phyloP scores from a whole-genome alignment of 176 grass and related monocot genomes.

The Aegilops sharonensis region DNA sequence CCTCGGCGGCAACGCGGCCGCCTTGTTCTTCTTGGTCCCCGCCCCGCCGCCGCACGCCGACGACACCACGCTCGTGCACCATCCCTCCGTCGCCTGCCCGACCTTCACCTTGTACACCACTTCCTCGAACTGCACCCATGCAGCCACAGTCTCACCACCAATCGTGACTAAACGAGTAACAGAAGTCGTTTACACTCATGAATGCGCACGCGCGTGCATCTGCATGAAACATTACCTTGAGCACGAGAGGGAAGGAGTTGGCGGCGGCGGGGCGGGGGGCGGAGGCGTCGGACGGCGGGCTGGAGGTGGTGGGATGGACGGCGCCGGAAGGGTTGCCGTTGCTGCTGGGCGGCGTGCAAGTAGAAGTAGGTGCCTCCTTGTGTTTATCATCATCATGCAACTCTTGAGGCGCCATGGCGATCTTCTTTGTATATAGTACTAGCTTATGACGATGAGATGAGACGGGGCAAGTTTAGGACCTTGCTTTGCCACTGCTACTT shows the following conservation, averaged over 20 bases:
- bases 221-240: constrained; percentile 55
- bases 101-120: constrained; percentile 82
- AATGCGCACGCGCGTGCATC: background rate
- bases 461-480: background rate
- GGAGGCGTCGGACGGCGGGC: constrained; percentile 36
- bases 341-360: background rate
- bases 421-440: background rate
- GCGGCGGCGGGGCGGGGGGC: constrained; percentile 27
- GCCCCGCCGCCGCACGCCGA: background rate
- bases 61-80: constrained; percentile 25
- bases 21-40: background rate
- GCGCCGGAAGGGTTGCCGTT: constrained; percentile 35
- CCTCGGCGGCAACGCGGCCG: background rate
- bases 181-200: background rate
- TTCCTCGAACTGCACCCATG: constrained; percentile 78
- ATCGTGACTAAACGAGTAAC: background rate
- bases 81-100: constrained; percentile 15
- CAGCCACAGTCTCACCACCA: constrained; percentile 37
- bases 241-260: constrained; percentile 61
- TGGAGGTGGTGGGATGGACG: constrained; percentile 52
- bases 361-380: background rate
- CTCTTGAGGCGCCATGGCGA: constrained; percentile 32
- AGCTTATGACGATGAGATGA: background rate
- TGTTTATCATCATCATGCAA: constrained; percentile 31
- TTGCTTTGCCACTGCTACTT: background rate